Evolutionary conservation across 352 stramenopile species (phyloP).

Genomic region (Phytophthora sp.): DNA sequence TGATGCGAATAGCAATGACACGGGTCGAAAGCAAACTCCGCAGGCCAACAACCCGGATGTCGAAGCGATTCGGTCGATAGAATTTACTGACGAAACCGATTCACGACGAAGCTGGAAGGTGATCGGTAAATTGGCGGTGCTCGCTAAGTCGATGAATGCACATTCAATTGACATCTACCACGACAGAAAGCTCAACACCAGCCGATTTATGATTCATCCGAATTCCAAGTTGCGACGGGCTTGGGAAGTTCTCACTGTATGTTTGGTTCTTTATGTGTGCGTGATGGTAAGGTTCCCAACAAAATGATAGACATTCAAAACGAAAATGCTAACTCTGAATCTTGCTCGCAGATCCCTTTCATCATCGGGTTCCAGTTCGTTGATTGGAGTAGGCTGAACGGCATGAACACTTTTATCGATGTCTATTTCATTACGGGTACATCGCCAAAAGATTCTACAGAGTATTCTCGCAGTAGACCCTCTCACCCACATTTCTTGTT

Average conservation of each 20-base stretch:
- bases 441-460: not conserved
- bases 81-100: not conserved
- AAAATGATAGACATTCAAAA: too few relatives aligned
- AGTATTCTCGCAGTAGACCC: not conserved
- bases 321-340: not conserved
- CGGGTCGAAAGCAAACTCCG: not conserved
- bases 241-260: constrained; percentile 78
- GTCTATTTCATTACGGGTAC: constrained; percentile 76
- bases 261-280: constrained; percentile 80
- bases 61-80: constrained; percentile 10
- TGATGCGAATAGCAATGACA: not conserved
- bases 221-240: constrained; percentile 76
- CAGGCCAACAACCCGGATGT: constrained; percentile 2
- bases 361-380: constrained; percentile 75
- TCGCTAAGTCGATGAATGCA: constrained; percentile 41
- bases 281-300: constrained; percentile 42
- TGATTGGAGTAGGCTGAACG: constrained; percentile 54
- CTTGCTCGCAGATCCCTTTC: constrained; percentile 41
- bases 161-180: constrained; percentile 83
- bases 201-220: constrained; percentile 78
- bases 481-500: not conserved
- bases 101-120: constrained; percentile 32
- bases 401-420: constrained; percentile 78
- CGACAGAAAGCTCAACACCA: constrained; percentile 58
- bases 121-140: constrained; percentile 32